Evolutionary conservation across 352 stramenopile genomes (phyloP).

Genomic region (Phytophthora hibernalis): DNA sequence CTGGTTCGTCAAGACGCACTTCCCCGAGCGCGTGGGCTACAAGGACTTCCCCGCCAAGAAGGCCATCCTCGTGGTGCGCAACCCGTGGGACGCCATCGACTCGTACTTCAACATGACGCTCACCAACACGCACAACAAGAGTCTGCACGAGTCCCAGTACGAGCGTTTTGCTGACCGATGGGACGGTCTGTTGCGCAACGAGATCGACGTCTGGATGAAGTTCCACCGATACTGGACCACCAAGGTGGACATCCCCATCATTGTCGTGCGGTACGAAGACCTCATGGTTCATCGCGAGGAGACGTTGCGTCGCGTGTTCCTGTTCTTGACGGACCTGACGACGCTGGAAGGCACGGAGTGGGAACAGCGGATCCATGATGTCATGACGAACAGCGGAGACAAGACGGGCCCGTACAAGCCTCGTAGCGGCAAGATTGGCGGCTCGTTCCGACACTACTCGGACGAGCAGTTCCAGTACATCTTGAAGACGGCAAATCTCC

Average conservation of each 20-base stretch:
- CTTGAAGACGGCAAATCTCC: conserved; percentile 75
- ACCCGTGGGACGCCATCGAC: conserved; percentile 99
- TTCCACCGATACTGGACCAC: conserved; percentile 93
- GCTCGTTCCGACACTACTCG: conserved; percentile 84
- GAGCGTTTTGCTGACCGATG: conserved; percentile 88
- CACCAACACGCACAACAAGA: conserved; percentile 95
- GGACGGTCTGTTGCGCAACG: conserved; percentile 90
- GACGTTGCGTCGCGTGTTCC: conserved; percentile 80
- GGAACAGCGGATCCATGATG: conserved; percentile 70
- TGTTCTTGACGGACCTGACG: conserved; percentile 73
- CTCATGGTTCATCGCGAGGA: conserved; percentile 83
- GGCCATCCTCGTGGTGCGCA: conserved; percentile 92
- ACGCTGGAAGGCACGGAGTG: conserved; percentile 81
- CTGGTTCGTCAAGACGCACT: conserved; percentile 99
- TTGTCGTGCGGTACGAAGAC: conserved; percentile 94
- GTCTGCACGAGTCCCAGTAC: conserved; percentile 88
- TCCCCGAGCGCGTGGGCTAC: conserved; percentile 95
- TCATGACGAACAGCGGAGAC: conserved; percentile 63
- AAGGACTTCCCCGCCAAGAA: conserved; percentile 79
- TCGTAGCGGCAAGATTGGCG: conserved; percentile 86
- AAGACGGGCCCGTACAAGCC: conserved; percentile 83
- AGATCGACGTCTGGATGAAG: conserved; percentile 92
- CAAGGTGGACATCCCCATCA: conserved; percentile 90
- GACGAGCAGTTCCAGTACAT: conserved; percentile 88
- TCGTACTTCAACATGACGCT: conserved; percentile 99